Base-by-base conservation (phyloP, 768 basidiomycete genomes). In the Termitomyces sp. region DNA sequence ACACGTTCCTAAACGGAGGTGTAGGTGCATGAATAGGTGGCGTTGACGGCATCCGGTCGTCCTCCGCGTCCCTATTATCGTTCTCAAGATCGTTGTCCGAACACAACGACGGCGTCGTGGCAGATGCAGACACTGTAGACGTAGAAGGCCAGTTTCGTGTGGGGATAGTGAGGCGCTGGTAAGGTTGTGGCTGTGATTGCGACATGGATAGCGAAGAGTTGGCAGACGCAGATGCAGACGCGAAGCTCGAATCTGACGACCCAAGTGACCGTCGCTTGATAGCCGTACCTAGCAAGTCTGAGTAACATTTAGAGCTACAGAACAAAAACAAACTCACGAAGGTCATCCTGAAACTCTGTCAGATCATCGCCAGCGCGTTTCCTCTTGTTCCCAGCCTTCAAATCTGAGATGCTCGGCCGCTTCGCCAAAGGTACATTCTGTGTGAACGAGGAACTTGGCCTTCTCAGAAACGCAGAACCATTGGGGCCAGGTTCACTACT, bases 31-130 rank as follows among this genome's bases (percentile, higher is more conserved):
- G 56, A 5, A 67, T 68, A 60, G 74, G 82, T 46, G 87, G 87
- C 2, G 86, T 86, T 7, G 82, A 81, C 1, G 80, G 81, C 4
- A 78, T 78, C 6, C 73, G 71, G 51, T 86, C 85, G 42, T 84
- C 81, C 5, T 77, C 77, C 55, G 82, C 82, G 36, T 83, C 78
- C 16, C 81, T 81, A 54, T 75, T 73, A 42, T 87, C 77, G 52
- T 74, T 74, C 38, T 87, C 78, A 36, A 64, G 57, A 20, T 78
- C 88, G 60, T 89, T 87, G 68, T 92, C 90, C 3, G 90, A 91
- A 66, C 84, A 88, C 16, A 92, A 75, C 0, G 89, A 91, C 0
- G 90, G 90, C 0, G 90, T 92, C 7, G 82, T 69, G 7, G 68
- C 61, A 20, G 73, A 65, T 46, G 70, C 68, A 59, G 68, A 69